Percentiles rank a stretch among this genome's conserved stretches.
These are phyloP conservation scores for Acacia concinna DNA, from an alignment of 331 rosid species.

Conservation along the genomic window DNA sequence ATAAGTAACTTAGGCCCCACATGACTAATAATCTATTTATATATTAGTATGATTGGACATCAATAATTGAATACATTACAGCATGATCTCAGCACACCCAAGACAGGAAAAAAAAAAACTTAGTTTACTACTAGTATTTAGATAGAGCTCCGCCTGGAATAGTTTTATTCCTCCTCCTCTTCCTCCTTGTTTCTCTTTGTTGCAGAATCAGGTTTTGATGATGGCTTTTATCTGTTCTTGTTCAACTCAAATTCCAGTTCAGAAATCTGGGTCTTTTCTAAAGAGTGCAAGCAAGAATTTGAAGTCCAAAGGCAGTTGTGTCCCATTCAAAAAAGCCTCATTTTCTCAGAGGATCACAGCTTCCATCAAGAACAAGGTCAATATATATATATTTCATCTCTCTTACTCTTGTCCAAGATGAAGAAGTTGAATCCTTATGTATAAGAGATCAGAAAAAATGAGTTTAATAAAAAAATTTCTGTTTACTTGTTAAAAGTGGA, in stretches of 20 bases:
- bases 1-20: constrained; percentile 48
- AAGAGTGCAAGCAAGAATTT: constrained; percentile 45
- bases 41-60: constrained; percentile 18
- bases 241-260: constrained; percentile 47
- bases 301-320: constrained; percentile 45
- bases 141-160: constrained; percentile 24
- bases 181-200: constrained; percentile 18
- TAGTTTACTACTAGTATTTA: constrained; percentile 15
- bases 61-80: constrained; percentile 45
- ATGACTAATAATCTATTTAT: neutral
- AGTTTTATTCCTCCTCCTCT: constrained; percentile 5
- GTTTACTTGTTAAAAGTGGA: constrained; percentile 19
- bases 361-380: constrained; percentile 77
- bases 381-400: neutral
- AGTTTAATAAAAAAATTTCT: neutral
- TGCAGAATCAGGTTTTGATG: constrained; percentile 41
- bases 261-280: constrained; percentile 46
- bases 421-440: neutral
- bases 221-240: constrained; percentile 59
- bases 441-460: neutral
- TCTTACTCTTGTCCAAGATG: constrained; percentile 9
- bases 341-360: constrained; percentile 54
- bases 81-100: neutral
- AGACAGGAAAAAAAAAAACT: neutral
- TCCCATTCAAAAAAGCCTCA: constrained; percentile 47